Percentiles rank a stretch among this genome's conserved stretches.
Evolutionary conservation across 1,139 yeast genomes (phyloP).

Genomic region (Kazachstania sp.): DNA sequence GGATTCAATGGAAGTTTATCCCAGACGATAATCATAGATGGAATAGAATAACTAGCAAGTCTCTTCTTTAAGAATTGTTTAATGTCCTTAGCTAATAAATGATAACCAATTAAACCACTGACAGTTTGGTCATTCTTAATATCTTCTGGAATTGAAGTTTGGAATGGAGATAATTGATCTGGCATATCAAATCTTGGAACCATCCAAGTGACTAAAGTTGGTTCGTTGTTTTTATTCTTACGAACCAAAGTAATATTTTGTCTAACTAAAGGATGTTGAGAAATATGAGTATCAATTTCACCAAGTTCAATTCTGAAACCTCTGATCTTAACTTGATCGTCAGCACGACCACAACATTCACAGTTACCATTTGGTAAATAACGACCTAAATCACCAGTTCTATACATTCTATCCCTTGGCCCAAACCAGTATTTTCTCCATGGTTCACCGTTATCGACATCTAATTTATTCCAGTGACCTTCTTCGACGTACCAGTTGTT

Average conservation of each 20-base stretch:
- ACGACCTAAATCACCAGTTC: slow-evolving; percentile 97
- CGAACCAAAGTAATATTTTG: slow-evolving; percentile 91
- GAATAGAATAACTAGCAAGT: slow-evolving; percentile 89
- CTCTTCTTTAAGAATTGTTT: slow-evolving; percentile 76
- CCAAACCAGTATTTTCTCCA: slow-evolving; percentile 88
- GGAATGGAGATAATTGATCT: slow-evolving; percentile 33
- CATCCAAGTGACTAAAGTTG: slow-evolving; percentile 80
- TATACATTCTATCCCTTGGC: slow-evolving; percentile 87
- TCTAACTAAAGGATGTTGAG: slow-evolving; percentile 85
- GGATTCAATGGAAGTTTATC: slow-evolving; percentile 86
- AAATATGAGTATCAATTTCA: slow-evolving; percentile 93
- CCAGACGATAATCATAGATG: slow-evolving; percentile 83
- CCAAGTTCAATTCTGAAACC: slow-evolving; percentile 98
- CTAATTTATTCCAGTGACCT: slow-evolving; percentile 50
- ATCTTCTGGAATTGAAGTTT: slow-evolving; percentile 35
- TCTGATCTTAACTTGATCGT: slow-evolving; percentile 95
- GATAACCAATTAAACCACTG: slow-evolving; percentile 66
- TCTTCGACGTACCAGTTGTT: slow-evolving; percentile 78
- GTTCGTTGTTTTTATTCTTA: slow-evolving; percentile 87
- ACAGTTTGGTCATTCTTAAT: slow-evolving; percentile 55
- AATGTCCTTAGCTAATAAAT: slow-evolving; percentile 71
- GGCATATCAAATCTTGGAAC: slow-evolving; percentile 68
- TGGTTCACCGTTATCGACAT: slow-evolving; percentile 40
- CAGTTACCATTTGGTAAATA: slow-evolving; percentile 95
- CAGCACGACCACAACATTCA: slow-evolving; percentile 98